These are phyloP conservation scores for Papiliotrema fonsecae DNA, from an alignment of 1,284 basidiomycete species.

Conservation along the genomic window DNA sequence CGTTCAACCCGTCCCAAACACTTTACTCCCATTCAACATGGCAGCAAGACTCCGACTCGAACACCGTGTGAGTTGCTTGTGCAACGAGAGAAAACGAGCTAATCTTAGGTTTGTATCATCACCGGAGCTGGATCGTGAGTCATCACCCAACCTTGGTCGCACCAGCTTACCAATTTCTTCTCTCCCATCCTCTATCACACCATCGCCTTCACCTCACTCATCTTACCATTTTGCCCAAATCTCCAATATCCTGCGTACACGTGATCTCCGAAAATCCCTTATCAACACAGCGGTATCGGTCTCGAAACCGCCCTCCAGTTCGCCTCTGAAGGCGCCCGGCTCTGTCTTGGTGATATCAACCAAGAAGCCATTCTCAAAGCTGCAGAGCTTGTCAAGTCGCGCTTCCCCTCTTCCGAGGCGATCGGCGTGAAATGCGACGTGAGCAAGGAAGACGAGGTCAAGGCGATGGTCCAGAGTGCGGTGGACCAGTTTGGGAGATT, in stretches of 20 bases:
- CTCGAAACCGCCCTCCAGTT: slow-evolving; percentile 89
- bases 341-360: slow-evolving; percentile 85
- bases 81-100: no score
- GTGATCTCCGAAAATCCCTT: not conserved
- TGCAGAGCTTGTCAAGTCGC: slow-evolving; percentile 60
- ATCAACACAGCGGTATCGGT: slow-evolving; percentile 64
- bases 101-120: slow-evolving; percentile 41
- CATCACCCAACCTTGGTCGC: not conserved
- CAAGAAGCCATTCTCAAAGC: slow-evolving; percentile 66
- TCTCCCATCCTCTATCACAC: no score
- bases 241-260: not conserved
- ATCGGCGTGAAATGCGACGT: slow-evolving; percentile 78
- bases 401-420: slow-evolving; percentile 65
- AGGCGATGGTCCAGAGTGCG: slow-evolving; percentile 71
- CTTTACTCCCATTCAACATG: slow-evolving; percentile 12
- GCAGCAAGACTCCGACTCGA: slow-evolving; percentile 39
- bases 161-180: not conserved
- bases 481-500: slow-evolving; percentile 80
- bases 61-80: slow-evolving; percentile 34
- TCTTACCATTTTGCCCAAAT: not conserved
- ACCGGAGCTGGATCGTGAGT: slow-evolving; percentile 50
- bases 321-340: slow-evolving; percentile 82
- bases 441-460: slow-evolving; percentile 77
- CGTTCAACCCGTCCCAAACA: not conserved
- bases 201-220: not conserved